Evolutionary conservation across 179 eudicot species (phyloP).

Genomic region (Camellia oleifera): DNA sequence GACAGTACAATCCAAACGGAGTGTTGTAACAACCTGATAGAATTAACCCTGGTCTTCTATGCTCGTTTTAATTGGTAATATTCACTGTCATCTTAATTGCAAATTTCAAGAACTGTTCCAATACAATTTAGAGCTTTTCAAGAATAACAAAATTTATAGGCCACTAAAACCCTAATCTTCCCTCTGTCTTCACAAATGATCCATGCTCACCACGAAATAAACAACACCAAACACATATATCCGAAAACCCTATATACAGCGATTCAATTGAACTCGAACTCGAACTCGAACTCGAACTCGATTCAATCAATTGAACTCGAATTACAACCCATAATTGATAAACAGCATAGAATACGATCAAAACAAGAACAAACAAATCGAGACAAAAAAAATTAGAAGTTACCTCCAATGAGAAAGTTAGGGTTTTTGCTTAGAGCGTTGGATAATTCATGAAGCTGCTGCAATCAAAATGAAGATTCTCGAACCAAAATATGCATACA

Average conservation of each 20-base stretch:
- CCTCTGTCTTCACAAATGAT: background rate
- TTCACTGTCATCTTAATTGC: background rate
- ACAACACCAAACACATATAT: background rate
- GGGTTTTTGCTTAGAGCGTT: background rate
- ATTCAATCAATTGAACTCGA: background rate
- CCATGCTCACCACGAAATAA: background rate
- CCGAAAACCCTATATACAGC: background rate
- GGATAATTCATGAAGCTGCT: background rate
- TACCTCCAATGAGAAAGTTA: constrained; percentile 6
- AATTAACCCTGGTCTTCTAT: background rate
- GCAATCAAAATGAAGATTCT: background rate
- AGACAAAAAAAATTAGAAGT: background rate
- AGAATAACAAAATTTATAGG: background rate
- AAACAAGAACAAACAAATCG: background rate
- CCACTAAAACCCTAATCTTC: no score
- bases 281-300: background rate
- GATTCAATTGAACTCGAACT: background rate
- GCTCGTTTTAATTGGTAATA: background rate
- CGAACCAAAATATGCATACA: background rate
- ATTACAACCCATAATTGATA: background rate
- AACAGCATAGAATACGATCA: background rate
- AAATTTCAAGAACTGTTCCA: background rate
- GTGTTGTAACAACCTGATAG: background rate
- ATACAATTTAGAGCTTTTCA: background rate
- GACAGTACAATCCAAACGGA: no score